Percentiles rank a stretch among this genome's conserved stretches.
Conservation (phyloP, 495 filamentous ascomycete species). For the Schizothecium vesticola region DNA sequence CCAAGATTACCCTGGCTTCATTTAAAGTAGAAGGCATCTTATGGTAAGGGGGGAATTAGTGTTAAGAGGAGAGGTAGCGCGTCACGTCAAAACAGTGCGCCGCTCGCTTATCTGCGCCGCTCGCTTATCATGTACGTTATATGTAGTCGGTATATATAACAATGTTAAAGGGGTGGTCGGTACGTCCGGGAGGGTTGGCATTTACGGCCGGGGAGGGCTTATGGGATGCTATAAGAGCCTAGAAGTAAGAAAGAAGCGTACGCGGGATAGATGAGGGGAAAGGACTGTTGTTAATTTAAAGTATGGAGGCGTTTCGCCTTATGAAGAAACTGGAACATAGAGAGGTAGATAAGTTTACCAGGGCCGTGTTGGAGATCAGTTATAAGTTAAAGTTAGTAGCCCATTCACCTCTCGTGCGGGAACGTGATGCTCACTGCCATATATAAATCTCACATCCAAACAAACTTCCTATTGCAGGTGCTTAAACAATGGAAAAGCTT, state of each 20-base stretch:
- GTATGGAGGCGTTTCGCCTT: slow-evolving; percentile 12
- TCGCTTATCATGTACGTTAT: too few relatives aligned
- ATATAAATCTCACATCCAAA: too few relatives aligned
- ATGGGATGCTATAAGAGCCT: slow-evolving; percentile 32
- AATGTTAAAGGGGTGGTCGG: slow-evolving; percentile 26
- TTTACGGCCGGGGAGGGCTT: slow-evolving; percentile 27
- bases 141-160: slow-evolving; percentile 27
- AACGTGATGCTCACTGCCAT: too few relatives aligned
- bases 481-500: too few relatives aligned
- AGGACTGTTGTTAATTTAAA: slow-evolving; percentile 12
- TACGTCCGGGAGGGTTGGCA: slow-evolving; percentile 25
- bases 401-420: too few relatives aligned
- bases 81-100: too few relatives aligned
- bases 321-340: slow-evolving; percentile 12
- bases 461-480: too few relatives aligned
- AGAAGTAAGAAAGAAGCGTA: slow-evolving; percentile 18
- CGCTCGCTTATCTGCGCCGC: too few relatives aligned
- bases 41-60: too few relatives aligned
- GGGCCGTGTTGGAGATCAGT: slow-evolving; percentile 18
- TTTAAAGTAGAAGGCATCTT: too few relatives aligned
- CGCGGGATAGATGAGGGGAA: slow-evolving; percentile 7
- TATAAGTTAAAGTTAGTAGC: slow-evolving; percentile 22
- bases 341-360: slow-evolving; percentile 25
- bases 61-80: too few relatives aligned
- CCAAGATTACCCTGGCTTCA: too few relatives aligned